Percentiles rank a stretch among this genome's conserved stretches.
These are phyloP conservation scores for Exophiala spinifera DNA, from an alignment of 2,329 filamentous ascomycete species.

Conservation along the genomic window DNA sequence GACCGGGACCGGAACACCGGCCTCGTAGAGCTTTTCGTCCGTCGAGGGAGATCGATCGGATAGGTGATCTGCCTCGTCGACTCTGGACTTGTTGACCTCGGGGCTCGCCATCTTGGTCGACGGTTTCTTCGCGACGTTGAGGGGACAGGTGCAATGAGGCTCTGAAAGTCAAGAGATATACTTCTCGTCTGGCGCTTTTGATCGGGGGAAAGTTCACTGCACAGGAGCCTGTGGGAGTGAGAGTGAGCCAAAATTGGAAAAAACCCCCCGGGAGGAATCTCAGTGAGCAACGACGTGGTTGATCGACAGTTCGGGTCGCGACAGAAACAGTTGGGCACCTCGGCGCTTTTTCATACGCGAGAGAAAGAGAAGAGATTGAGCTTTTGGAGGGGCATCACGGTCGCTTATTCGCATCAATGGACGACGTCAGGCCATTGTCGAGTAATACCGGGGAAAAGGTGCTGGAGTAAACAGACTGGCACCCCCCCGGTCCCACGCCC, in stretches of 20 bases:
- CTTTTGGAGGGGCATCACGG: neutral
- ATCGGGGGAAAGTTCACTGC: too few relatives aligned
- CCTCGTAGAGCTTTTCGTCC: slow-evolving; percentile 18
- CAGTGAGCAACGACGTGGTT: neutral
- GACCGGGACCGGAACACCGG: slow-evolving; percentile 15
- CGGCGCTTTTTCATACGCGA: neutral
- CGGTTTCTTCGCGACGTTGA: too few relatives aligned
- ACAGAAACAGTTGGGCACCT: neutral
- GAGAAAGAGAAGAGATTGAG: too few relatives aligned
- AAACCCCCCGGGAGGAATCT: too few relatives aligned
- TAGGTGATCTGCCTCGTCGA: neutral
- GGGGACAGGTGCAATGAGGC: too few relatives aligned
- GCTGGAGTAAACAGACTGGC: neutral
- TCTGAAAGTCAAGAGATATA: too few relatives aligned
- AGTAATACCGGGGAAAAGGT: neutral
- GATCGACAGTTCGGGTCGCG: neutral
- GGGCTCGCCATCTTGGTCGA: neutral
- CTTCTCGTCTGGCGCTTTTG: too few relatives aligned
- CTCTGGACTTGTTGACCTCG: neutral
- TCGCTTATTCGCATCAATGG: neutral
- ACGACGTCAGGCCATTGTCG: neutral
- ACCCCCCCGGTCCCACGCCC: too few relatives aligned
- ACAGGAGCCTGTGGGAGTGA: too few relatives aligned
- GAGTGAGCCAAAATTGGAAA: too few relatives aligned
- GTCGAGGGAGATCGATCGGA: slow-evolving; percentile 7